A percentile compares a stretch with the other conserved stretches of the same genome.
These are phyloP conservation scores for Hyphodiscus hymeniophilus DNA, from an alignment of 495 filamentous ascomycete species.

Conservation along the genomic window DNA sequence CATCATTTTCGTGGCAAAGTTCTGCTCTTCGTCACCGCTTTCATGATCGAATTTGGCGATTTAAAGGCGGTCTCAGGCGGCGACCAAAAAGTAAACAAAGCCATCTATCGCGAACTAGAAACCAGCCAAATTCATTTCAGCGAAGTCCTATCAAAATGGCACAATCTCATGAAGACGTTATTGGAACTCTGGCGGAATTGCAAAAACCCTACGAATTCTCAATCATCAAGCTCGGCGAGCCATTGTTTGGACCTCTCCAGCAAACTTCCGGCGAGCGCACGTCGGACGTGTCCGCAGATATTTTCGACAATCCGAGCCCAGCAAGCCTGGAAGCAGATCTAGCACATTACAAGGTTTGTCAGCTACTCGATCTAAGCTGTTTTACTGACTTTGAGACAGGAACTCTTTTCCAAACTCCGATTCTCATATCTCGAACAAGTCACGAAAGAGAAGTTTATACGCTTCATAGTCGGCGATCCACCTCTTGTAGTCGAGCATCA, in stretches of 20 bases:
- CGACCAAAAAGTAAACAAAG: constrained; percentile 12
- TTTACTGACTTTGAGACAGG: constrained; percentile 32
- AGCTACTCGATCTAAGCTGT: not conserved
- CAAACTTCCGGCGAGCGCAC: constrained; percentile 36
- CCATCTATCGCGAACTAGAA: too few relatives aligned
- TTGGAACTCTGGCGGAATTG: constrained; percentile 22
- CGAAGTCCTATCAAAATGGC: constrained; percentile 16
- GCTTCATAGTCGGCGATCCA: constrained; percentile 74
- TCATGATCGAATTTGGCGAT: not conserved
- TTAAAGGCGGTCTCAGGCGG: constrained; percentile 1
- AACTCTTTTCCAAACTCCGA: constrained; percentile 90
- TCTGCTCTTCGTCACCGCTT: not conserved
- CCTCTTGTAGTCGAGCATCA: constrained; percentile 72
- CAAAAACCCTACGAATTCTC: constrained; percentile 49
- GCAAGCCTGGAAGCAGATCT: constrained; percentile 75
- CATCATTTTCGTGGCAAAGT: not conserved
- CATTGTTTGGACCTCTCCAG: constrained; percentile 46
- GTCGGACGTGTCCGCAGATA: constrained; percentile 61
- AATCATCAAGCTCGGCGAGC: constrained; percentile 69
- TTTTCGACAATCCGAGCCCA: constrained; percentile 61
- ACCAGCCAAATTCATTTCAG: too few relatives aligned
- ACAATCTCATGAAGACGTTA: constrained; percentile 20
- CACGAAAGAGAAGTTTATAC: constrained; percentile 73
- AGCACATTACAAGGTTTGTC: constrained; percentile 66
- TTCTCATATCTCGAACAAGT: constrained; percentile 87